Conservation (phyloP, 2,329 filamentous ascomycete genomes). For the Graphilbum ipis-grandicollis region DNA sequence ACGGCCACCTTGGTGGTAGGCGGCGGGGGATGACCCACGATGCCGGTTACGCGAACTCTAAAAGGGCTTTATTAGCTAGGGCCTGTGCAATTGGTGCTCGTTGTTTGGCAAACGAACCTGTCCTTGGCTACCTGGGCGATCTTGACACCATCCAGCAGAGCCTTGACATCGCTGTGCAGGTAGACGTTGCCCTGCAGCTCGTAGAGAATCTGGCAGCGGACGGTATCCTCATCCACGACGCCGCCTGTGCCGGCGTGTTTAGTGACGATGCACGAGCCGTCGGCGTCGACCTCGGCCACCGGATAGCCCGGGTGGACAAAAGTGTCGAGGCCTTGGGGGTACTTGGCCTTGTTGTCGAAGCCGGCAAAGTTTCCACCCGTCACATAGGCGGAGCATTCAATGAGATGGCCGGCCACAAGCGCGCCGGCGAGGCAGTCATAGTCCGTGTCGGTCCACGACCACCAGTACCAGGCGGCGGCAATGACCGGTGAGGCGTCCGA, state of each 20-base stretch:
- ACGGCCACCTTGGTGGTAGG: conserved; percentile 32
- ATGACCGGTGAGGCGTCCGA: conserved; percentile 10
- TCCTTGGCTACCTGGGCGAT: conserved; percentile 25
- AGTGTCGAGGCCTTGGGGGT: neutral
- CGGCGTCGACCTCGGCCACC: conserved; percentile 5
- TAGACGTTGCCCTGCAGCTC: conserved; percentile 20
- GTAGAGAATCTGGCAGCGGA: conserved; percentile 16
- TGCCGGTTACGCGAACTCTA: conserved; percentile 19
- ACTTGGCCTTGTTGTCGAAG: conserved; percentile 12
- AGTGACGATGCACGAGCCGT: conserved; percentile 5
- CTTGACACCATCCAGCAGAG: conserved; percentile 14
- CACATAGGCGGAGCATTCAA: conserved; percentile 13
- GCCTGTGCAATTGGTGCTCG: too few species aligned
- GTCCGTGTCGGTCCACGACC: conserved; percentile 7
- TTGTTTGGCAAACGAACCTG: conserved; percentile 6
- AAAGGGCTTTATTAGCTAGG: too few species aligned
- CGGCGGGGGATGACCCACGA: conserved; percentile 25
- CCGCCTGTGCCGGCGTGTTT: conserved; percentile 12
- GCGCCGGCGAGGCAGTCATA: conserved; percentile 9
- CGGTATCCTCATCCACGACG: conserved; percentile 9
- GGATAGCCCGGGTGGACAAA: conserved; percentile 11
- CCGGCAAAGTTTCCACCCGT: conserved; percentile 14
- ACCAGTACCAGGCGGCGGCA: conserved; percentile 10
- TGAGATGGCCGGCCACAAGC: conserved; percentile 11
- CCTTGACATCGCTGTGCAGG: conserved; percentile 18